Percentiles rank a stretch among this genome's conserved stretches.
Evolutionary conservation across 1,284 basidiomycete species (phyloP).

Genomic region (Ustilago hordei): DNA sequence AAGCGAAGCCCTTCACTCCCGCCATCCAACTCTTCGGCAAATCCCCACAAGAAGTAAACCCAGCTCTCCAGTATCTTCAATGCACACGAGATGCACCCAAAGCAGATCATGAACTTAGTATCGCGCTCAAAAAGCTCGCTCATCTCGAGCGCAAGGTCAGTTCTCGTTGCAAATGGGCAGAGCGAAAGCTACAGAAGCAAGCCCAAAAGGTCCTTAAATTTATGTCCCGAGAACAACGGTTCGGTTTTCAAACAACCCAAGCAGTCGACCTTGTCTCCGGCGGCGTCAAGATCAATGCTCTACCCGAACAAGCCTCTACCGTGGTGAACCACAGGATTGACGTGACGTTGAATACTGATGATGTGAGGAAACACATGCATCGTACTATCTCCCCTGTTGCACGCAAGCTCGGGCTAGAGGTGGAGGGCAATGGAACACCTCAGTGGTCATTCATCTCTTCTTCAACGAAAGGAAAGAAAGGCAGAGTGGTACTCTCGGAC

Average conservation of each 20-base stretch:
- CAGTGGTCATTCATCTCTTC: conserved; percentile 25
- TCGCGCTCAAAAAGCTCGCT: conserved; percentile 71
- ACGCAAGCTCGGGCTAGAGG: conserved; percentile 73
- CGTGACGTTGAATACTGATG: conserved; percentile 72
- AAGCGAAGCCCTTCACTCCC: conserved; percentile 73
- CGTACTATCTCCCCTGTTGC: conserved; percentile 72
- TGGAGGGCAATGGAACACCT: conserved; percentile 60
- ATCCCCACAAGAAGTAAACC: conserved; percentile 56
- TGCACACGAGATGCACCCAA: conserved; percentile 74
- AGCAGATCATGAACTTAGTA: conserved; percentile 71
- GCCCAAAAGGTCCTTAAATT: conserved; percentile 18
- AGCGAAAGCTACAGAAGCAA: conserved; percentile 18
- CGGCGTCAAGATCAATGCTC: conserved; percentile 78
- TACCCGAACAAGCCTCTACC: conserved; percentile 75
- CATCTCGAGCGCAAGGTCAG: conserved; percentile 13
- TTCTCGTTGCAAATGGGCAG: conserved; percentile 1
- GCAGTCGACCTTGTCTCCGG: conserved; percentile 78
- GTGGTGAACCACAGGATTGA: conserved; percentile 76
- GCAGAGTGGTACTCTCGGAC: conserved; percentile 55
- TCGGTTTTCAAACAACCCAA: conserved; percentile 77
- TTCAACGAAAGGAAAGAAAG: neutral
- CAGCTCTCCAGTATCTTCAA: conserved; percentile 71
- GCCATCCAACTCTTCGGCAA: conserved; percentile 61
- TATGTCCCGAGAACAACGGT: conserved; percentile 62
- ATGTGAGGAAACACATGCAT: conserved; percentile 72